phyloP scores from a whole-genome alignment of 2,329 filamentous ascomycete species.

The Pseudophaeomoniella oleicola region DNA sequence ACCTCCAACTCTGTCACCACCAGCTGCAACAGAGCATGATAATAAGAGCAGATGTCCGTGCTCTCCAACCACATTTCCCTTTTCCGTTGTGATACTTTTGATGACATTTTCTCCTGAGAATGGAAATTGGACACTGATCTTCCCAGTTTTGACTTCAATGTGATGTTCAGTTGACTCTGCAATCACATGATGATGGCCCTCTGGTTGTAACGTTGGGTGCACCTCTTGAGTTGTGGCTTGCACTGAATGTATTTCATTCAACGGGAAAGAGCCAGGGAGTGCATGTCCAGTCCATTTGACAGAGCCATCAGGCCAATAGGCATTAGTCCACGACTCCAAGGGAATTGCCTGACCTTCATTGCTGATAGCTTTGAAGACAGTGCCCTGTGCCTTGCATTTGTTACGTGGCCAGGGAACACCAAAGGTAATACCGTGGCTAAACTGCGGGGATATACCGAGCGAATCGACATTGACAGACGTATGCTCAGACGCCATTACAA shows the following conservation, averaged over 20 bases:
- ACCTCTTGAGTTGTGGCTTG: neutral
- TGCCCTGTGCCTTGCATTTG: neutral
- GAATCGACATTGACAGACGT: too few relatives aligned
- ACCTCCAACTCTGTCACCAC: neutral
- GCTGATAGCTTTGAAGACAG: neutral
- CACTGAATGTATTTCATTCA: conserved; percentile 20
- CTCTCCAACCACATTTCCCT: neutral
- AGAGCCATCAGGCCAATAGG: conserved; percentile 46
- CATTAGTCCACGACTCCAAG: conserved; percentile 42
- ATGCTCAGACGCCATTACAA: too few relatives aligned
- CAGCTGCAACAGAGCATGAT: too few relatives aligned
- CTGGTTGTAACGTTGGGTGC: too few relatives aligned
- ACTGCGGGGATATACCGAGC: too few relatives aligned
- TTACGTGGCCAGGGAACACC: neutral
- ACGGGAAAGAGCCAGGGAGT: conserved; percentile 29
- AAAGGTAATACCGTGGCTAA: neutral
- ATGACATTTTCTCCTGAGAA: conserved; percentile 27
- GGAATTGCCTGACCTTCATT: conserved; percentile 7
- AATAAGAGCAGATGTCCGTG: neutral
- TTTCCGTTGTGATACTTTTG: conserved; percentile 6
- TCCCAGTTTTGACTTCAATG: conserved; percentile 28
- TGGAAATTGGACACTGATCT: conserved; percentile 26
- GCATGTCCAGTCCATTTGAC: conserved; percentile 49
- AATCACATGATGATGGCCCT: too few relatives aligned
- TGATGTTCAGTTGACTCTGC: conserved; percentile 23